Base-by-base conservation (phyloP, 2,329 filamentous ascomycete species). In the Cladosporium sp. region DNA sequence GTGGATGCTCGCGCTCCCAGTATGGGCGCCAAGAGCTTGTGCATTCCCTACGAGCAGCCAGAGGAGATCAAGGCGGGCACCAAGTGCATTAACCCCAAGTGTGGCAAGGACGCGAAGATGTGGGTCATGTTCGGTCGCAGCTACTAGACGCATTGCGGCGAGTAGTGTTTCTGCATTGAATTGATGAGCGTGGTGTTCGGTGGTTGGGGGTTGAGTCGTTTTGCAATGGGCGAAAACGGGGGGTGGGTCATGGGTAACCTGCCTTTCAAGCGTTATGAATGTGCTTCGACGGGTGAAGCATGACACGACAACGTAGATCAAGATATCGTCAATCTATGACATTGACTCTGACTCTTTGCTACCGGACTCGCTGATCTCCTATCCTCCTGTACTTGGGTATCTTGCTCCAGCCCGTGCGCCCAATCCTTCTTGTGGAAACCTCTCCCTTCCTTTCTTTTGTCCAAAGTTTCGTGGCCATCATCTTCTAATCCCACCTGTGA, bases 21-120 rank as follows among this genome's bases (percentile, higher is more conserved):
- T 60, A 90, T 90, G 87, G 87, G 87, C 45, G 87, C 87, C 60
- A 90, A 90, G 79, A 85, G 82, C 67, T 77, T 90, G 70, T 90
- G 87, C 70, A 90, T 90, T 77, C 87, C 87, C 49, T 93, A 92
- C 65, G 88, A 94, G 62, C 91, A 96, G 83, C 92, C 92, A 37
- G 84, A 88, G 68, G 89, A 88, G 22, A 61, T 73, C 62, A 82
- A 88, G 62, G 79, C 84, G 64, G 92, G 90, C 50, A 96, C 91
- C 58, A 92, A 94, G 76, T 99, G 94, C 73, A 80, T 93, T 67
- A 97, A 90, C 80, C 93, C 93, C 40, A 88, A 93, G 69, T 97
- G 93, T 77, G 79, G 80, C 60, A 80, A 79, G 62, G 77, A 85
- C 51, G 93, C 93, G 17, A 85, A 93, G 80, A 83, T 87, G 69